Evolutionary conservation across 805 yeast genomes (phyloP), one percentile per base, ranked within the genome.

Genomic region (Hanseniaspora occidentalis): DNA sequence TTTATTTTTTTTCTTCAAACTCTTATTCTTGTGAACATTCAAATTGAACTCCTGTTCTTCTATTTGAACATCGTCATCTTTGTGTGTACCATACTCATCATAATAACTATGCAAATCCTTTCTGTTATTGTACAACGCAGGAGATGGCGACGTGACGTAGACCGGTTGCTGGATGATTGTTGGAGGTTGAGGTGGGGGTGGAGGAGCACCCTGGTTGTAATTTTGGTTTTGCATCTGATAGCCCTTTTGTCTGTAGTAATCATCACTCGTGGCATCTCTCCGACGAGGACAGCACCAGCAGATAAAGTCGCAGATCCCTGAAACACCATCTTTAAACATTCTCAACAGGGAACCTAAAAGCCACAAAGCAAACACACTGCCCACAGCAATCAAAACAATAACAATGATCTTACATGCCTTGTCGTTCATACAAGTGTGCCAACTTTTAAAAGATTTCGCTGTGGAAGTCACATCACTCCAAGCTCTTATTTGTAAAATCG

Each of bases 391-490:
- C 2, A 77, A 73, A 16, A 77, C 78, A 34, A 79, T 78, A 9
- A 77, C 84, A 17, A 76, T 71, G 42, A 78, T 69, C 50, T 80
- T 79, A 58, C 89, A 80, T 37, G 75, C 63, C 25, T 57, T 71
- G 57, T 78, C 77, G 52, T 67, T 79, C 84, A 77, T 78, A 61
- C 89, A 79, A 3, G 79, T 70, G 53, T 75, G 71, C 86, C 88
- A 80, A 36, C 52, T 44, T 49, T 64, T 70, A 63, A 76, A 75
- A 2, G 79, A 53, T 14, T 56, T 43, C 13, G 55, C 58, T 1
- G 61, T 54, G 7, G 52, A 43, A 7, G 47, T 38, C 7, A 46
- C 51, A 24, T 46, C 53, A 4, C 35, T 22, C 24, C 36, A 22
- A 7, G 39, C 16, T 40, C 41, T 43, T 23, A 17, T 37, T 23